These are phyloP conservation scores for Trichoderma sp. DNA, from an alignment of 2,329 filamentous ascomycete species.

Conservation along the genomic window DNA sequence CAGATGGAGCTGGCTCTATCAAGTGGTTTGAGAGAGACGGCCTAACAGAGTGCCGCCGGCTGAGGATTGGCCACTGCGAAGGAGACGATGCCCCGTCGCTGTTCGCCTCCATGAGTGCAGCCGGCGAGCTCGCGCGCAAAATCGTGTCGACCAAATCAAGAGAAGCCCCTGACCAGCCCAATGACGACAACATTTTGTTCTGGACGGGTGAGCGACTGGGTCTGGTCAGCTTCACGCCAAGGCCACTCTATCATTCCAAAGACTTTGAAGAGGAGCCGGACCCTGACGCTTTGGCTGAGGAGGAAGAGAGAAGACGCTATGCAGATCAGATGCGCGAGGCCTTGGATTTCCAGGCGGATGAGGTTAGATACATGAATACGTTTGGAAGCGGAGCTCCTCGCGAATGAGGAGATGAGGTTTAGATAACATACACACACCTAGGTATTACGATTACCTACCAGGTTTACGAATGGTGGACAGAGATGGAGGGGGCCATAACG, in stretches of 20 bases:
- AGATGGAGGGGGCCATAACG: slow-evolving; percentile 1
- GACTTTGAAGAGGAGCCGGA: slow-evolving; percentile 52
- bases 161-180: slow-evolving; percentile 39
- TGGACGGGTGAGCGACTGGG: slow-evolving; percentile 89
- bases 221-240: slow-evolving; percentile 63
- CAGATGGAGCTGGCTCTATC: slow-evolving; percentile 79
- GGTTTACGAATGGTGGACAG: neutral
- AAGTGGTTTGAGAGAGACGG: slow-evolving; percentile 93
- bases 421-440: neutral
- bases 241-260: slow-evolving; percentile 50
- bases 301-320: slow-evolving; percentile 62
- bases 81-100: slow-evolving; percentile 48
- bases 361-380: slow-evolving; percentile 71
- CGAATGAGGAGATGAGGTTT: neutral
- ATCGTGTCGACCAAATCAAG: slow-evolving; percentile 63
- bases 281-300: slow-evolving; percentile 48
- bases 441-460: neutral
- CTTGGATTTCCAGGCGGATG: slow-evolving; percentile 75
- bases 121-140: slow-evolving; percentile 77
- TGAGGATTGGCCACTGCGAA: slow-evolving; percentile 59
- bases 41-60: slow-evolving; percentile 57
- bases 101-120: slow-evolving; percentile 54
- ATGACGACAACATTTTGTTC: slow-evolving; percentile 71
- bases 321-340: slow-evolving; percentile 72
- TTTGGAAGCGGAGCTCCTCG: slow-evolving; percentile 44